phyloP scores from a whole-genome alignment of 352 stramenopile genomes.

The Pythium graminicola region DNA sequence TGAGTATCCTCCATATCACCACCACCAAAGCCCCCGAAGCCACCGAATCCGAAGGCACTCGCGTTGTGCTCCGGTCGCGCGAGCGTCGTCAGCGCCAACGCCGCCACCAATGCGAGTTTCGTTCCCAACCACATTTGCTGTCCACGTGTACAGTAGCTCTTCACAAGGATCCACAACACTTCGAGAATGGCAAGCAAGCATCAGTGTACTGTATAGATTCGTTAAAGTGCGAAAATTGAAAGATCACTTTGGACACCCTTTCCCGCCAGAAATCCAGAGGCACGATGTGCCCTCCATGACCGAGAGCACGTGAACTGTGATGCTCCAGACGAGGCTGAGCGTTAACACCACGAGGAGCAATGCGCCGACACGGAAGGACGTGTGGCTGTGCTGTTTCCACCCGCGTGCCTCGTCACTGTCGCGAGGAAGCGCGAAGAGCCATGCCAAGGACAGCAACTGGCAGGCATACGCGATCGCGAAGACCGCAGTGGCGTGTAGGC shows the following conservation, averaged over 20 bases:
- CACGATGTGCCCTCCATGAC: constrained; percentile 48
- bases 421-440: constrained; percentile 41
- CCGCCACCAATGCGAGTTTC: constrained; percentile 24
- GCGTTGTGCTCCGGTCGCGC: constrained; percentile 15
- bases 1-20: constrained; percentile 48
- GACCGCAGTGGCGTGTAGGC: constrained; percentile 40
- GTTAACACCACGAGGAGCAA: constrained; percentile 29
- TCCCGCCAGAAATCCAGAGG: constrained; percentile 41
- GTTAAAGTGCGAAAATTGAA: constrained; percentile 6
- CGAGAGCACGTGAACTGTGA: constrained; percentile 58
- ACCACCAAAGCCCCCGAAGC: constrained; percentile 39
- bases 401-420: too few species aligned
- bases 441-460: constrained; percentile 42
- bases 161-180: neutral
- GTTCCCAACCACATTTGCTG: constrained; percentile 11
- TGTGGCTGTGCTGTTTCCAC: constrained; percentile 42
- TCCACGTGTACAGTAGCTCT: constrained; percentile 10
- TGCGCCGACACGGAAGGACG: constrained; percentile 34
- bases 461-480: constrained; percentile 54
- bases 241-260: constrained; percentile 24
- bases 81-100: constrained; percentile 27
- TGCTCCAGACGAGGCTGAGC: constrained; percentile 47
- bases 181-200: constrained; percentile 6
- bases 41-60: constrained; percentile 33
- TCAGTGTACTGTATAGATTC: neutral